Evolutionary conservation across 1,284 basidiomycete genomes (phyloP), one percentile per base, ranked within the genome.

Genomic region (Rhodotorula mucilaginosa): DNA sequence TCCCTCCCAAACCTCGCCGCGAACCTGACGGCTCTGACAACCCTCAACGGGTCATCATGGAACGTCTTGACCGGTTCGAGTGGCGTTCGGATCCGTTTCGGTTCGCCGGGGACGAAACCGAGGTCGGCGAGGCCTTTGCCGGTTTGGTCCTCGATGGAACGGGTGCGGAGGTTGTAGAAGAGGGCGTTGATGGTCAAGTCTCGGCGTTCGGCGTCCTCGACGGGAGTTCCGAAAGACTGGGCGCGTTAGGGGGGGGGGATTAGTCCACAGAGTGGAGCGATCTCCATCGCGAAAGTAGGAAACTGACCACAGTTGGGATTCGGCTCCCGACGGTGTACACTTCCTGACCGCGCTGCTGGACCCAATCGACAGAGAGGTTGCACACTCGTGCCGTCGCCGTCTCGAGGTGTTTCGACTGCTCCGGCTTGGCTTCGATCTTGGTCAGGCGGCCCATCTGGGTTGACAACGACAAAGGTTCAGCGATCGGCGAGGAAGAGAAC

Each of bases 361-460:
- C 97, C 78, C 98, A 90, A 81, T 99, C 97, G 65, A 99, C 84
- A 70, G 94, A 92, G 60, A 92, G 83, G 4, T 88, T 94, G 62
- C 93, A 84, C 39, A 99, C 84, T 47, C 86, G 88, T 47, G 93
- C 90, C n/a, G 90, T 90, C 0, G 94, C 96, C 0, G 97, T 98
- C 82, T 99, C 96, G 49, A 99, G 86, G 82, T 98, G 97, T 81
- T 99, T 99, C 67, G 92, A 96, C 83, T 99, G 97, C 61, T 96
- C 93, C 0, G 97, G 96, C 79, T 99, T 98, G 72, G 90, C 90
- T 65, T 91, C 92, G 70, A 99, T 94, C 79, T 89, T 92, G 31
- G 90, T 84, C 19, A 86, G 83, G 51, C 78, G 78, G 44, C 76
- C 76, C 71, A 77, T 64, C 76, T 79, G 34, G 34, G 34, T 34